Conservation (phyloP, 2,329 filamentous ascomycete species). For the Botryotinia convoluta region DNA sequence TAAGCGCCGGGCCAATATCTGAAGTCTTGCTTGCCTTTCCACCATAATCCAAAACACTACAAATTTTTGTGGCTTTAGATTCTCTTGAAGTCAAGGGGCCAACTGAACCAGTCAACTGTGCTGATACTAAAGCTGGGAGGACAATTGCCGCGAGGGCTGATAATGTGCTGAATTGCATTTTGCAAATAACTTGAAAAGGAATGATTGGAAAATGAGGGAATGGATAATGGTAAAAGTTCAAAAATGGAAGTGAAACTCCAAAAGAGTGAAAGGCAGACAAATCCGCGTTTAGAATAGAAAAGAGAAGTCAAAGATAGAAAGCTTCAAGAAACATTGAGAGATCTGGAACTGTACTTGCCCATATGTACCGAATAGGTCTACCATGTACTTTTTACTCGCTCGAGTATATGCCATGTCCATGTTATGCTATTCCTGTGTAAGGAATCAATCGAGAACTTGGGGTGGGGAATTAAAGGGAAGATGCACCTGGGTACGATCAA, state of each 20-base stretch:
- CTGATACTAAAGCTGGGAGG: constrained; percentile 33
- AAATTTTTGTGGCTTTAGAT: constrained; percentile 46
- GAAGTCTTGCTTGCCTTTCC: constrained; percentile 50
- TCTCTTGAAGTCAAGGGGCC: constrained; percentile 45
- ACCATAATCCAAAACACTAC: constrained; percentile 53
- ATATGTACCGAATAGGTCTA: neutral
- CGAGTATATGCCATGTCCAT: neutral
- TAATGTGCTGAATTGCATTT: constrained; percentile 25
- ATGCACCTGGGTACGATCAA: neutral
- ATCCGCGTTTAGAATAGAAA: neutral
- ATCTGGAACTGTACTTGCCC: neutral
- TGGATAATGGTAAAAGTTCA: neutral
- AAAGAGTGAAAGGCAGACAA: constrained; percentile 18
- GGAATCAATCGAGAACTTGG: neutral
- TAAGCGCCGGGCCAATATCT: constrained; percentile 49
- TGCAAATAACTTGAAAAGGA: constrained; percentile 6
- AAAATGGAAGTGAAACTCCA: neutral
- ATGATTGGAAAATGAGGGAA: neutral
- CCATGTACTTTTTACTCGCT: neutral
- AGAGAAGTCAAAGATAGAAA: constrained; percentile 7
- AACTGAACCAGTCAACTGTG: constrained; percentile 44
- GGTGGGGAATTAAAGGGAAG: neutral
- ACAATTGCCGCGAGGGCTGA: constrained; percentile 21
- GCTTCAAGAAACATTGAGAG: neutral
- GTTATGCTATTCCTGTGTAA: neutral